phyloP scores from a whole-genome alignment of 2,329 filamentous ascomycete genomes.

The Aspergillus persii region DNA sequence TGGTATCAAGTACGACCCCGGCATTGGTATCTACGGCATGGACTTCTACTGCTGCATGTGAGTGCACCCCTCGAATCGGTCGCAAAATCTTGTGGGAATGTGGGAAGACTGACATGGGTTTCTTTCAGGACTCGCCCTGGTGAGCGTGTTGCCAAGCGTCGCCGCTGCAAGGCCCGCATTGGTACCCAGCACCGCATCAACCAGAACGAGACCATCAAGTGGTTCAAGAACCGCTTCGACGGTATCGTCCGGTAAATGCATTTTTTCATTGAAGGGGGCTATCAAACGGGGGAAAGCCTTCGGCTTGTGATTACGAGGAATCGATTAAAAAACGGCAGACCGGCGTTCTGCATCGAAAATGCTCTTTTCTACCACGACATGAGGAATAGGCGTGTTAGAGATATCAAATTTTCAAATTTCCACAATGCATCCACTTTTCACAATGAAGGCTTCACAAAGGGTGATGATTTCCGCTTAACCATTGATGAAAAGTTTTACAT shows the following conservation, averaged over 20 bases:
- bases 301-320: slow-evolving; percentile 34
- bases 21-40: slow-evolving; percentile 99
- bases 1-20: slow-evolving; percentile 99
- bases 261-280: slow-evolving; percentile 10
- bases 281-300: slow-evolving; percentile 21
- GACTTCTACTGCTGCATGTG: slow-evolving; percentile 99
- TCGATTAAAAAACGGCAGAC: slow-evolving; percentile 28
- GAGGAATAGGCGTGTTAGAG: slow-evolving; percentile 41
- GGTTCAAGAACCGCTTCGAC: slow-evolving; percentile 96
- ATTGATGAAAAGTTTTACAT: slow-evolving; percentile 46
- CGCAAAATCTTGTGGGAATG: not conserved
- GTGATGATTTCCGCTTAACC: slow-evolving; percentile 57
- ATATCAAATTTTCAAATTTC: slow-evolving; percentile 35
- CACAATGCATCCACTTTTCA: slow-evolving; percentile 46
- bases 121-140: slow-evolving; percentile 77
- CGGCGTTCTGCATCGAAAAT: slow-evolving; percentile 27
- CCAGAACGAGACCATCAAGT: slow-evolving; percentile 94
- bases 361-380: slow-evolving; percentile 36
- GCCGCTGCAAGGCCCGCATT: slow-evolving; percentile 82
- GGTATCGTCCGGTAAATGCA: slow-evolving; percentile 92
- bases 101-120: slow-evolving; percentile 27
- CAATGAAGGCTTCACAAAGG: slow-evolving; percentile 59
- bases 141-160: slow-evolving; percentile 94
- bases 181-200: slow-evolving; percentile 89
- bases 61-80: slow-evolving; percentile 34